phyloP scores from a whole-genome alignment of 208 protist genomes.

The Phytomonas sp. region DNA sequence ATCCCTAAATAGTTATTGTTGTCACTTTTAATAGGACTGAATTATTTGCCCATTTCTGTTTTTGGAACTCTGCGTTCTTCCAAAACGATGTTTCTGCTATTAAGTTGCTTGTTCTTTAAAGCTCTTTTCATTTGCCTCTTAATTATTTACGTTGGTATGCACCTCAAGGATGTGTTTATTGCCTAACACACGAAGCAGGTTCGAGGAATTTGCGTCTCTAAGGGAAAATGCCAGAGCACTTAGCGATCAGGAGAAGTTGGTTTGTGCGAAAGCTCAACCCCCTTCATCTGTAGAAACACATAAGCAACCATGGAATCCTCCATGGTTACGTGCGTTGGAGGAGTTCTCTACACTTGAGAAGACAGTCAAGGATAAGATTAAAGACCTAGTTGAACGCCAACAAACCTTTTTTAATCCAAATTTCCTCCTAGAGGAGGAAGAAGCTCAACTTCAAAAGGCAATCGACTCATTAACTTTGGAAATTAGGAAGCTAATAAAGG shows the following conservation, averaged over 20 bases:
- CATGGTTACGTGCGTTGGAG: constrained; percentile 38
- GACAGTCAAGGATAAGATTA: constrained; percentile 25
- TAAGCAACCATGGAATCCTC: constrained; percentile 7
- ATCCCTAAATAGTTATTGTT: background rate
- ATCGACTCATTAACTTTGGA: constrained; percentile 35
- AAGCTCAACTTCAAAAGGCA: constrained; percentile 18
- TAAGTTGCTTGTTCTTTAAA: constrained; percentile 6
- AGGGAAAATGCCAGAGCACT: background rate
- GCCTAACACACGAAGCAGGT: background rate
- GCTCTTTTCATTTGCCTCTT: background rate
- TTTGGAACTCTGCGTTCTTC: background rate
- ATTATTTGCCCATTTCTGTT: constrained; percentile 18
- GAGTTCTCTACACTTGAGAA: constrained; percentile 39
- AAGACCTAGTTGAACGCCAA: constrained; percentile 35
- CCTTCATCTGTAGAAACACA: background rate
- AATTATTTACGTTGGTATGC: background rate
- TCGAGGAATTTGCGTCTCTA: background rate
- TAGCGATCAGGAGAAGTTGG: background rate
- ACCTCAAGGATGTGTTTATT: background rate
- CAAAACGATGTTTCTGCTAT: background rate
- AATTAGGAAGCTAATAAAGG: constrained; percentile 40
- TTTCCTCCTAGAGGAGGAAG: constrained; percentile 46
- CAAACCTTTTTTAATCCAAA: constrained; percentile 33
- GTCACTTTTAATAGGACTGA: background rate
- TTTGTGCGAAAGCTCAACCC: background rate